phyloP scores from a whole-genome alignment of 2,329 filamentous ascomycete genomes.

The Fonsecaea erecta region DNA sequence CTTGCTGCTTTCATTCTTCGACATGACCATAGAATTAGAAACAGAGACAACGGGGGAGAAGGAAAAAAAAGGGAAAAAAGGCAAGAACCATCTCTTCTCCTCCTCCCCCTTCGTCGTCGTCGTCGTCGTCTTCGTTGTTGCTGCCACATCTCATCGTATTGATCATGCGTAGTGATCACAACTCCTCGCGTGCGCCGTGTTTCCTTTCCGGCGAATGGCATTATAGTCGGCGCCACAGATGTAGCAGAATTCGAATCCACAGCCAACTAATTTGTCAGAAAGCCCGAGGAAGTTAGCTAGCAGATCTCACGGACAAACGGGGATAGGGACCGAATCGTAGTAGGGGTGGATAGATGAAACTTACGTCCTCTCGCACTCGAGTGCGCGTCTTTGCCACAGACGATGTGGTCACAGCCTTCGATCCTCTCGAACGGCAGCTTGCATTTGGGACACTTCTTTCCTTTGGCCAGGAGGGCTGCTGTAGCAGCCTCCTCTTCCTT shows the following conservation, averaged over 20 bases:
- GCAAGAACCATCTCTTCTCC: too few species aligned
- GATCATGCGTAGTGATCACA: slow-evolving; percentile 17
- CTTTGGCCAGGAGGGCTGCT: slow-evolving; percentile 13
- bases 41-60: too few species aligned
- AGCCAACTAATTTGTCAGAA: slow-evolving; percentile 10
- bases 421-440: slow-evolving; percentile 15
- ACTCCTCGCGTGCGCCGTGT: slow-evolving; percentile 13
- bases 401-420: slow-evolving; percentile 21
- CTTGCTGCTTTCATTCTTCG: too few species aligned
- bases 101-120: too few species aligned
- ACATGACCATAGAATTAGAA: too few species aligned
- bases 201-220: slow-evolving; percentile 13
- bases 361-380: slow-evolving; percentile 12
- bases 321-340: not conserved
- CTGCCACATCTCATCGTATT: too few species aligned
- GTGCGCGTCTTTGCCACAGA: slow-evolving; percentile 19
- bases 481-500: slow-evolving; percentile 19
- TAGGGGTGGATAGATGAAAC: not conserved
- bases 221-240: slow-evolving; percentile 18
- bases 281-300: not conserved
- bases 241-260: slow-evolving; percentile 23
- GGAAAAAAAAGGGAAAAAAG: too few species aligned
- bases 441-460: slow-evolving; percentile 20
- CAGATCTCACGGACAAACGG: not conserved
- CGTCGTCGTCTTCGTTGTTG: too few species aligned